Base-by-base conservation (phyloP, 1,284 basidiomycete species). In the Chiua sp. region DNA sequence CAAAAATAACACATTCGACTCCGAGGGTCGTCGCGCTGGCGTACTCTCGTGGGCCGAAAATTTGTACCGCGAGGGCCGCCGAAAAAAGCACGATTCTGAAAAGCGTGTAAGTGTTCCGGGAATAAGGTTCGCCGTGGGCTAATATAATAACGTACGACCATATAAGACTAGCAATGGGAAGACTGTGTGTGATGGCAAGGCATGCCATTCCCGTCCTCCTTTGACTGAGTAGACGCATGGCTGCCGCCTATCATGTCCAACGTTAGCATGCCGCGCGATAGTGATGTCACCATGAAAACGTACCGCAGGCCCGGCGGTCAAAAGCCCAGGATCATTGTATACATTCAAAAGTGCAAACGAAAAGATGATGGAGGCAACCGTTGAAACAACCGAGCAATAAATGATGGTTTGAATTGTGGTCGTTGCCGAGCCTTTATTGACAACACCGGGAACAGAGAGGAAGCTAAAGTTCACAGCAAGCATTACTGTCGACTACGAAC, bases 401-500 rank as follows among this genome's bases (percentile, higher is more conserved):
- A 68, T 55, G 8, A 63, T 51, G 23, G 55, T 62, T 53, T 67
- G 26, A 22, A 55, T 63, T 16, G n/a, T 12, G 23, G 8, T 42
- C 2, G 28, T 7, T 18, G 32, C 4, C 0, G 26, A 26, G 26
- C 26, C 26, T 26, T 26, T 26, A 18, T 7, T 35, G 18, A 47
- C 10, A n/a, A 63, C 52, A 11, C 62, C 51, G 0, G 67, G 67
- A 2, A 71, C 55, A 23, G 57, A 32, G 5, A 68, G 66, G 47
- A 72, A 70, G 5, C 53, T 55, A 33, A 72, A 48, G 42, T 72
- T 58, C 5, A 61, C 65, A 1, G 63, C 55, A 18, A 68, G 58
- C 51, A 68, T 66, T 4, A 71, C 67, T 35, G 65, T 70, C 6
- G 68, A 71, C 67, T 71, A 46, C n/a, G 1, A 47, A 13, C 20